These are phyloP conservation scores for Pneumocystis canis DNA, from an alignment of 1,139 yeast genomes.

Conservation along the genomic window DNA sequence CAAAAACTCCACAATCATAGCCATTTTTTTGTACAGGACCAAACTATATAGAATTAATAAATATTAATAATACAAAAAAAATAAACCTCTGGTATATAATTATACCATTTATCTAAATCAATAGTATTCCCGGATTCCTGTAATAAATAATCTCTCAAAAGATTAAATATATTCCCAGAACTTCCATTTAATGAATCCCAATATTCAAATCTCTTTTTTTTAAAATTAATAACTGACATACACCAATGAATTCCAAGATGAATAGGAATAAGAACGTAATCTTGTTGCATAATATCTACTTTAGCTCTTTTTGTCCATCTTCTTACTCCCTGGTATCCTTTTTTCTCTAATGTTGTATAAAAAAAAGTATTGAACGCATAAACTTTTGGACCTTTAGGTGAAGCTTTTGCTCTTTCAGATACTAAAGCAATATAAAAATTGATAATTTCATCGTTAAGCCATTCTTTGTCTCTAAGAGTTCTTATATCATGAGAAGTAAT, in stretches of 20 bases:
- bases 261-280: constrained; percentile 64
- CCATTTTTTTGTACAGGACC: constrained; percentile 79
- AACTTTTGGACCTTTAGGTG: constrained; percentile 26
- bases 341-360: constrained; percentile 45
- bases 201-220: constrained; percentile 43
- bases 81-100: constrained; percentile 13
- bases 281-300: constrained; percentile 47
- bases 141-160: constrained; percentile 44
- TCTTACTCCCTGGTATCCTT: constrained; percentile 70
- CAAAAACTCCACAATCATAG: constrained; percentile 87
- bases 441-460: constrained; percentile 87
- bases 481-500: constrained; percentile 51
- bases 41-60: constrained; percentile 26
- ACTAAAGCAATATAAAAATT: constrained; percentile 64
- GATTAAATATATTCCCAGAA: constrained; percentile 38
- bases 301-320: constrained; percentile 85
- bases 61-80: constrained; percentile 21
- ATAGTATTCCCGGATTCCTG: constrained; percentile 31
- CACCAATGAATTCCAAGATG: constrained; percentile 90
- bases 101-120: constrained; percentile 19
- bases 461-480: constrained; percentile 53
- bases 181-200: constrained; percentile 63
- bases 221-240: constrained; percentile 59
- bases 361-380: constrained; percentile 60
- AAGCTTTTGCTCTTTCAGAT: constrained; percentile 28